Evolutionary conservation across 495 filamentous ascomycete genomes (phyloP).

Genomic region (Lophiostoma macrostomum): DNA sequence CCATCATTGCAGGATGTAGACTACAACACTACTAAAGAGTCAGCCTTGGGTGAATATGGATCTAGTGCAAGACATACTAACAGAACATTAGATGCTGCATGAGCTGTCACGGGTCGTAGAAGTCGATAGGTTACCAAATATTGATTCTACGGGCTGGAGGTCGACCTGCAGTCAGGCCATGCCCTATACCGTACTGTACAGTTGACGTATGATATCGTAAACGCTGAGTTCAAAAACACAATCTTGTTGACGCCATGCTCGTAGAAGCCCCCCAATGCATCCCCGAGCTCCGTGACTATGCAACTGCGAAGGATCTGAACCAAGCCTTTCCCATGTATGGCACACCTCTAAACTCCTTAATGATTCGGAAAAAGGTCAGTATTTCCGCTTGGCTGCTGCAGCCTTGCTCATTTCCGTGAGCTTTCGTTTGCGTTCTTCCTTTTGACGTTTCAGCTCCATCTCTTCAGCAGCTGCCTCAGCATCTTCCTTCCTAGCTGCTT

Average conservation of each 20-base stretch:
- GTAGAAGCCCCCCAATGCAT: slow-evolving; percentile 4
- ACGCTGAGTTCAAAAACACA: no score
- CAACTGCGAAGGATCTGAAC: neutral
- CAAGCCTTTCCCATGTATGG: neutral
- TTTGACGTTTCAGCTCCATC: slow-evolving; percentile 53
- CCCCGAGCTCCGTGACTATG: slow-evolving; percentile 7
- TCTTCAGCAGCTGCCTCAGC: slow-evolving; percentile 56
- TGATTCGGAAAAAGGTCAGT: slow-evolving; percentile 1
- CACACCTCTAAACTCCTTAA: neutral
- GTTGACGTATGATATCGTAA: no score
- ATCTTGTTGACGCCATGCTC: neutral
- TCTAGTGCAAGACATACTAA: no score
- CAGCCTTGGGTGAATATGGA: no score
- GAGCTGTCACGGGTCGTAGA: no score
- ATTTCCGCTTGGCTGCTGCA: slow-evolving; percentile 42
- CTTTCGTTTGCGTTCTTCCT: slow-evolving; percentile 55
- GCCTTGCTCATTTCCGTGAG: slow-evolving; percentile 42
- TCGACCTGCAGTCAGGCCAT: no score
- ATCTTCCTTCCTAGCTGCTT: slow-evolving; percentile 56
- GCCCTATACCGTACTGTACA: no score
- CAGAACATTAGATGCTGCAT: no score
- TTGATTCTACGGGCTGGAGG: no score
- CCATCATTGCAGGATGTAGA: no score
- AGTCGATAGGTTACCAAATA: no score
- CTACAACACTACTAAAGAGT: no score